Evolutionary conservation across 805 yeast genomes (phyloP).

Genomic region (Cyberlindnera meyerae): DNA sequence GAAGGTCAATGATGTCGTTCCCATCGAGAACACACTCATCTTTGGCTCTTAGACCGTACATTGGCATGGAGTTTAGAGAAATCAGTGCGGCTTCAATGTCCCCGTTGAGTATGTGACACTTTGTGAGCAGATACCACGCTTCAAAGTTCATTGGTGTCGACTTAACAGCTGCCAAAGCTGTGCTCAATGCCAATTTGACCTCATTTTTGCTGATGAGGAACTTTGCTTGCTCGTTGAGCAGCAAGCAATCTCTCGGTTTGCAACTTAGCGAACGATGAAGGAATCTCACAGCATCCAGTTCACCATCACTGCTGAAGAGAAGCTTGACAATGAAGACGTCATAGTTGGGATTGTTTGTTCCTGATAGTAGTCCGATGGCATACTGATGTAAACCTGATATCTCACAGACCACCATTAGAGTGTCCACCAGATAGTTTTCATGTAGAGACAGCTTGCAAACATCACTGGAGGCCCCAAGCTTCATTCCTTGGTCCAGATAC

Average conservation of each 20-base stretch:
- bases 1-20: conserved; percentile 41
- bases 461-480: conserved; percentile 59
- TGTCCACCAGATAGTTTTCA: conserved; percentile 68
- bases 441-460: conserved; percentile 61
- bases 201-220: conserved; percentile 53
- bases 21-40: conserved; percentile 42
- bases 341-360: conserved; percentile 17
- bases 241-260: conserved; percentile 19
- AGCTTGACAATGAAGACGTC: conserved; percentile 29
- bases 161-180: conserved; percentile 57
- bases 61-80: conserved; percentile 71
- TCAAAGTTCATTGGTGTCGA: conserved; percentile 74
- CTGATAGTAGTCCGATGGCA: conserved; percentile 36
- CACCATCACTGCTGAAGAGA: conserved; percentile 30
- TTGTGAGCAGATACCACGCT: conserved; percentile 63
- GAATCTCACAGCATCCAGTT: conserved; percentile 31
- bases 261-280: conserved; percentile 25
- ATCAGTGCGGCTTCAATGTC: conserved; percentile 58
- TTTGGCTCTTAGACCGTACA: conserved; percentile 39
- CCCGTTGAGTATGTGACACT: conserved; percentile 50
- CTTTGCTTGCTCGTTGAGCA: conserved; percentile 45
- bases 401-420: conserved; percentile 46
- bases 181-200: conserved; percentile 49
- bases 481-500: conserved; percentile 41
- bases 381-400: conserved; percentile 34